A percentile compares a stretch with the other conserved stretches of the same genome.
Evolutionary conservation across 768 basidiomycete genomes (phyloP).

Genomic region (Antrodiella citrinella): DNA sequence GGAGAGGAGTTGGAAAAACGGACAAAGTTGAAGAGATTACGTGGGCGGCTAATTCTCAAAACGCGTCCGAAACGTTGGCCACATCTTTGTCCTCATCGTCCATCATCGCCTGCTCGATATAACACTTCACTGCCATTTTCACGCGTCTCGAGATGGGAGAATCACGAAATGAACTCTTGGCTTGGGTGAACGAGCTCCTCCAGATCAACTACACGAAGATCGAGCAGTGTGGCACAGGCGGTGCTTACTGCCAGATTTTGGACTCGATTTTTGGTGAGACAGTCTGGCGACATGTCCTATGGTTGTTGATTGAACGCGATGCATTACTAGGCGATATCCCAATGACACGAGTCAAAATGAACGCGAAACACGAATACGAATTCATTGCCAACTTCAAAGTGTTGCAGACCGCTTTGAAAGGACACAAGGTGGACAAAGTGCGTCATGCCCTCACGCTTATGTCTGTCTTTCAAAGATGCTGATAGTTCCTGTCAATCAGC

Average conservation of each 20-base stretch:
- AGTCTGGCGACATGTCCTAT: background rate
- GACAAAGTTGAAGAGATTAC: too few relatives aligned
- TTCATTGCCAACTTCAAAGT: constrained; percentile 94
- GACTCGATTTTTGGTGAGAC: constrained; percentile 83
- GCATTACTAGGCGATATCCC: constrained; percentile 68
- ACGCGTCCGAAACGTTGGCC: too few relatives aligned
- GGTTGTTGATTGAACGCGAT: background rate
- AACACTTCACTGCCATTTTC: constrained; percentile 6
- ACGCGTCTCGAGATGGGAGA: constrained; percentile 40
- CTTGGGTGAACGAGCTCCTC: constrained; percentile 92
- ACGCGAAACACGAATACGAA: constrained; percentile 94
- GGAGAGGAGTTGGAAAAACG: too few relatives aligned
- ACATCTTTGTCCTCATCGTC: constrained; percentile 4
- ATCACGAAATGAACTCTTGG: constrained; percentile 80
- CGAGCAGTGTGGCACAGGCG: constrained; percentile 87
- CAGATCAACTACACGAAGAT: constrained; percentile 88
- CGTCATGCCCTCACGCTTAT: too few relatives aligned
- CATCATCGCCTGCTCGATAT: constrained; percentile 15
- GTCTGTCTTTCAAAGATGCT: constrained; percentile 3
- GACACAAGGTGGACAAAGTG: constrained; percentile 92
- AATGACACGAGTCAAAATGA: constrained; percentile 91
- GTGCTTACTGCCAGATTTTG: constrained; percentile 89
- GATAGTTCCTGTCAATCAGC: constrained; percentile 35
- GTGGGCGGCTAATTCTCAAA: too few relatives aligned
- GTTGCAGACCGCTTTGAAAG: constrained; percentile 86